These are phyloP conservation scores for Laetiporus sulphureus DNA, from an alignment of 1,284 basidiomycete species.

Conservation along the genomic window DNA sequence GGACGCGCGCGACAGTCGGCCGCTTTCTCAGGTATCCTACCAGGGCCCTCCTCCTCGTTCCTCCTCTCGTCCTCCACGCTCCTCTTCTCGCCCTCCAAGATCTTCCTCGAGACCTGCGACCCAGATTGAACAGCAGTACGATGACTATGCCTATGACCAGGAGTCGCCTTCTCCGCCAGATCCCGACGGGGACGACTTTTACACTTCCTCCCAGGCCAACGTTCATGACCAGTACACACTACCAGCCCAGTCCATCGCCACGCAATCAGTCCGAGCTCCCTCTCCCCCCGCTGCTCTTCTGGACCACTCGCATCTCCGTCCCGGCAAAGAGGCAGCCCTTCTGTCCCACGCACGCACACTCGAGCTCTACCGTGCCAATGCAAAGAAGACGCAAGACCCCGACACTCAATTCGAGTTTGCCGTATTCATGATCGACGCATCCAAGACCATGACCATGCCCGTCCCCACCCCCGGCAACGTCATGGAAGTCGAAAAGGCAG, in stretches of 20 bases:
- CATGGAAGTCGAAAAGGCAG: constrained; percentile 73
- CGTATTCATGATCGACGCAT: constrained; percentile 97
- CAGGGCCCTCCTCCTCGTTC: constrained; percentile 1
- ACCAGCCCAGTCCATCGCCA: constrained; percentile 25
- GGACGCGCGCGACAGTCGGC: not conserved
- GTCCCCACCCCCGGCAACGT: constrained; percentile 59
- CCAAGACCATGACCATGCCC: constrained; percentile 80
- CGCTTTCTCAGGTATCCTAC: not conserved
- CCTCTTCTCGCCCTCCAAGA: constrained; percentile 15
- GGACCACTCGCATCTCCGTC: constrained; percentile 91
- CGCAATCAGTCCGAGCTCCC: constrained; percentile 38
- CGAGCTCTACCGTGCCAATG: constrained; percentile 94
- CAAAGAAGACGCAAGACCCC: constrained; percentile 98
- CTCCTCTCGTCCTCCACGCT: constrained; percentile 1
- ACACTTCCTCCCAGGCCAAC: constrained; percentile 24
- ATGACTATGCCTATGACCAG: constrained; percentile 27
- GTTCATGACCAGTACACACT: constrained; percentile 22
- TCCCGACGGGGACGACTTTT: constrained; percentile 31
- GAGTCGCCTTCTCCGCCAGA: constrained; percentile 24
- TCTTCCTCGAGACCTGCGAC: constrained; percentile 18
- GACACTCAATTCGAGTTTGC: constrained; percentile 98
- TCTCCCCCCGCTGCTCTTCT: constrained; percentile 57
- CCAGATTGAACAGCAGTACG: constrained; percentile 24
- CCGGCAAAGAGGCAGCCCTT: constrained; percentile 88
- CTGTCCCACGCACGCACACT: constrained; percentile 94